These are phyloP conservation scores for Lasiodiplodia citricola DNA, from an alignment of 2,329 filamentous ascomycete species.

Conservation along the genomic window DNA sequence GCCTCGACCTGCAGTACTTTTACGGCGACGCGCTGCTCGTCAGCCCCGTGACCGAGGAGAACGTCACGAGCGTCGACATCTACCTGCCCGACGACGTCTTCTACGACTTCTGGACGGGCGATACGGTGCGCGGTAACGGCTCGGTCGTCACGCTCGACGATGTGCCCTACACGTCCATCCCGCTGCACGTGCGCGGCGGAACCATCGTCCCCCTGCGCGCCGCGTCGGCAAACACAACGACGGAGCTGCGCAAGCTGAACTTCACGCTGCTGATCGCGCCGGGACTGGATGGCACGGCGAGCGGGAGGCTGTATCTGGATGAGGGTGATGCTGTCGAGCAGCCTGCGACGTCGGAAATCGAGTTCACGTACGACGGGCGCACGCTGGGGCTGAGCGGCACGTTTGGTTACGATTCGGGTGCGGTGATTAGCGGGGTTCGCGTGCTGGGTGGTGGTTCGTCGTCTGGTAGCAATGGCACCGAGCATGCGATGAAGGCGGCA, in stretches of 20 bases:
- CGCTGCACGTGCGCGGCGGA: conserved; percentile 71
- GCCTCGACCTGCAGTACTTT: conserved; percentile 63
- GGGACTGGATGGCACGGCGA: conserved; percentile 65
- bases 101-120: conserved; percentile 65
- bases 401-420: conserved; percentile 57
- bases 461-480: conserved; percentile 27
- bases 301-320: conserved; percentile 75
- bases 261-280: conserved; percentile 76
- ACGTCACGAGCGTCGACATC: conserved; percentile 57
- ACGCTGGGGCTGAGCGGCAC: conserved; percentile 57
- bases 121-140: conserved; percentile 53
- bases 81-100: conserved; percentile 65
- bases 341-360: conserved; percentile 59
- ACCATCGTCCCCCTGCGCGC: conserved; percentile 66
- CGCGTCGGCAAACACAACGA: conserved; percentile 65
- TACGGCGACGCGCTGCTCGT: conserved; percentile 63
- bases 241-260: conserved; percentile 65
- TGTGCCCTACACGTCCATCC: conserved; percentile 61
- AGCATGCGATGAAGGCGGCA: conserved; percentile 4
- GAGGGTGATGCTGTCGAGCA: conserved; percentile 74
- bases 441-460: conserved; percentile 33
- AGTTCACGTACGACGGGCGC: conserved; percentile 63
- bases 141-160: conserved; percentile 50
- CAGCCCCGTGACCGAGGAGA: conserved; percentile 60
- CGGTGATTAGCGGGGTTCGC: conserved; percentile 36